These are phyloP conservation scores for Septoria linicola DNA, from an alignment of 2,329 filamentous ascomycete genomes.

Conservation along the genomic window DNA sequence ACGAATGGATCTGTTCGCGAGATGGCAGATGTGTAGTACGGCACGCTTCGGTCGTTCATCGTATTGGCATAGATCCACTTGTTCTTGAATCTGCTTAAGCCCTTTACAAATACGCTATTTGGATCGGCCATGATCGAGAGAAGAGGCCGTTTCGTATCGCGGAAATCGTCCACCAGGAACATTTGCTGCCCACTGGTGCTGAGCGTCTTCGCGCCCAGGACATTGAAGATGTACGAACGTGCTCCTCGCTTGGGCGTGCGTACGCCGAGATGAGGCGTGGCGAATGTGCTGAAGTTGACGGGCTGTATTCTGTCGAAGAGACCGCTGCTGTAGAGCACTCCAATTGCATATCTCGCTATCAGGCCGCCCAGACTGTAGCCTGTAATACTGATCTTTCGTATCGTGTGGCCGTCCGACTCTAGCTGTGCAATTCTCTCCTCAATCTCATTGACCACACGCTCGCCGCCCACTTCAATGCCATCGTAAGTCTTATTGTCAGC, in stretches of 20 bases:
- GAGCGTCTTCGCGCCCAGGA: slow-evolving; percentile 76
- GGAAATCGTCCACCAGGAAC: slow-evolving; percentile 82
- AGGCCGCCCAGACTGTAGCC: slow-evolving; percentile 90
- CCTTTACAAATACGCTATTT: slow-evolving; percentile 80
- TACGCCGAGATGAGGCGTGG: slow-evolving; percentile 67
- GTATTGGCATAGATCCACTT: slow-evolving; percentile 83
- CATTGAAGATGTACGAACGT: slow-evolving; percentile 61
- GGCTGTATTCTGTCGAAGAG: slow-evolving; percentile 77
- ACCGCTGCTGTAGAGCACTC: slow-evolving; percentile 77
- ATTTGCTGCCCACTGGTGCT: slow-evolving; percentile 83
- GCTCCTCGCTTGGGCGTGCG: slow-evolving; percentile 47
- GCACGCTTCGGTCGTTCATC: slow-evolving; percentile 77
- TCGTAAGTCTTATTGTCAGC: slow-evolving; percentile 68
- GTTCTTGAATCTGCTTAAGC: slow-evolving; percentile 71
- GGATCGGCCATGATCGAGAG: slow-evolving; percentile 79
- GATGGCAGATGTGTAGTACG: slow-evolving; percentile 80
- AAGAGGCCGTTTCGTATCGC: slow-evolving; percentile 76
- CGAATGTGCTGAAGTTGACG: slow-evolving; percentile 92
- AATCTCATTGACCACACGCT: slow-evolving; percentile 63
- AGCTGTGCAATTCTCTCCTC: slow-evolving; percentile 58
- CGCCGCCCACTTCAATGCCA: slow-evolving; percentile 67
- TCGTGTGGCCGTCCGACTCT: slow-evolving; percentile 63
- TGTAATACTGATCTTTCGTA: slow-evolving; percentile 79
- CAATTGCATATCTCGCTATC: slow-evolving; percentile 81
- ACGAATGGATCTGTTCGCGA: slow-evolving; percentile 74